Percentiles rank a stretch among this genome's conserved stretches.
These are phyloP conservation scores for Hirsutella rhossiliensis DNA, from an alignment of 2,329 filamentous ascomycete genomes.

Conservation along the genomic window DNA sequence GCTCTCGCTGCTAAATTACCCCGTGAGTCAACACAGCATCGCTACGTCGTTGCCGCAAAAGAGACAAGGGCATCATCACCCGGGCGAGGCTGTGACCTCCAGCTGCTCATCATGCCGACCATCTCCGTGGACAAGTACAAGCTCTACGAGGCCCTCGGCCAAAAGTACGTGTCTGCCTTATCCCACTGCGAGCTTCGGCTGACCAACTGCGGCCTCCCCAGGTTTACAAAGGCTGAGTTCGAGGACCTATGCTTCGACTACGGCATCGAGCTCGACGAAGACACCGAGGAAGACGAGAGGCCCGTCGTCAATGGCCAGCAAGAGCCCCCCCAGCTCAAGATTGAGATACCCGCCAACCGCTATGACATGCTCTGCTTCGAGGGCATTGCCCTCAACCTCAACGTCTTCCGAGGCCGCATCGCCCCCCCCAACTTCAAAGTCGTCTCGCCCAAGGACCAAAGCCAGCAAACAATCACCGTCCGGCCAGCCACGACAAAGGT, in stretches of 20 bases:
- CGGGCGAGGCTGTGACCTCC: background rate
- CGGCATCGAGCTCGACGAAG: slow-evolving; percentile 94
- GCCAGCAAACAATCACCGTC: slow-evolving; percentile 73
- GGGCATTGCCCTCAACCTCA: slow-evolving; percentile 88
- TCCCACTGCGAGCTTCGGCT: background rate
- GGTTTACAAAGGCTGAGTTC: slow-evolving; percentile 87
- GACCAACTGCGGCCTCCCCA: slow-evolving; percentile 27
- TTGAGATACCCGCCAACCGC: slow-evolving; percentile 93
- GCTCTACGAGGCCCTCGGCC: slow-evolving; percentile 85
- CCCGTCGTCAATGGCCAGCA: slow-evolving; percentile 67
- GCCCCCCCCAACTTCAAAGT: slow-evolving; percentile 70
- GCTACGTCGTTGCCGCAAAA: too few species aligned
- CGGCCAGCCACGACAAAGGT: slow-evolving; percentile 63
- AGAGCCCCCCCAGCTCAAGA: slow-evolving; percentile 88
- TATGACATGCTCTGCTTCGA: slow-evolving; percentile 96
- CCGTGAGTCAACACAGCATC: background rate
- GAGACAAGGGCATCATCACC: background rate
- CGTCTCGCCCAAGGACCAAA: slow-evolving; percentile 56
- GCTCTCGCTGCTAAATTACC: background rate
- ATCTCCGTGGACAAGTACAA: slow-evolving; percentile 93
- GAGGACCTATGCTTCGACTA: slow-evolving; percentile 98
- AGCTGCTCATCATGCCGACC: slow-evolving; percentile 63
- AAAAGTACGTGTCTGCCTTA: slow-evolving; percentile 45
- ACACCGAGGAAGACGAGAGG: slow-evolving; percentile 66
- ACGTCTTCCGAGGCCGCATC: slow-evolving; percentile 76